Evolutionary conservation across 192 early-diverging fungal species (phyloP), one percentile per base, ranked within the genome.

Genomic region (Coemansia sp.): DNA sequence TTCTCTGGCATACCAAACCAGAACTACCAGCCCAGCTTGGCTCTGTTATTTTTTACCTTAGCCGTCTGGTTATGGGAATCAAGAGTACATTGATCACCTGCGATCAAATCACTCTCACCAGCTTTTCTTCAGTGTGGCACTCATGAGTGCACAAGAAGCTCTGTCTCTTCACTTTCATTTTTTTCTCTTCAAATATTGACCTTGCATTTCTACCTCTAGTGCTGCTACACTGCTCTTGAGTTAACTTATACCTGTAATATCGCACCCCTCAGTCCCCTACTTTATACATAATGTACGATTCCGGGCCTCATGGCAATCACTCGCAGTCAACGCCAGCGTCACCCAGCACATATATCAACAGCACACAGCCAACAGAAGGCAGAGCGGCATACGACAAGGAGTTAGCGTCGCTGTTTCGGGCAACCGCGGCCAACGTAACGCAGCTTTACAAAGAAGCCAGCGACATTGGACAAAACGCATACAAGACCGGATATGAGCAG

Each of bases 391-490:
- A 72, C 29, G 81, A 84, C 77, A 72, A 65, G 33, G 81, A 84
- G 29, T 42, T 84, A 22, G 76, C 76, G 5, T 49, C 81, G 34
- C 61, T 84, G 65, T 84, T 84, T 38, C 70, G 81, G 51, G 73
- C 81, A 24, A 76, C 81, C 1, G 81, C 81, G 11, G 81, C 81
- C 31, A 84, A 84, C 67, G 81, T 84, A 24, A 84, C 81, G 36
- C 81, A 84, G 70, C 67, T 84, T 0, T 84, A 79, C 74, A 78
- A 76, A 42, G 77, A 79, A 31, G 81, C 81, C 8, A 84, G 82
- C 66, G 74, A 68, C 46, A 79, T 79, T 68, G 76, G 82, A 0
- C 71, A 74, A 42, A 73, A 62, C 29, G 82, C 82, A 36, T 79
- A 74, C 71, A 84, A 76, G 52, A 59, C 73, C 10, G 82, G 82